Evolutionary conservation across 805 yeast genomes (phyloP).

Genomic region (Wickerhamiella domercqiae): DNA sequence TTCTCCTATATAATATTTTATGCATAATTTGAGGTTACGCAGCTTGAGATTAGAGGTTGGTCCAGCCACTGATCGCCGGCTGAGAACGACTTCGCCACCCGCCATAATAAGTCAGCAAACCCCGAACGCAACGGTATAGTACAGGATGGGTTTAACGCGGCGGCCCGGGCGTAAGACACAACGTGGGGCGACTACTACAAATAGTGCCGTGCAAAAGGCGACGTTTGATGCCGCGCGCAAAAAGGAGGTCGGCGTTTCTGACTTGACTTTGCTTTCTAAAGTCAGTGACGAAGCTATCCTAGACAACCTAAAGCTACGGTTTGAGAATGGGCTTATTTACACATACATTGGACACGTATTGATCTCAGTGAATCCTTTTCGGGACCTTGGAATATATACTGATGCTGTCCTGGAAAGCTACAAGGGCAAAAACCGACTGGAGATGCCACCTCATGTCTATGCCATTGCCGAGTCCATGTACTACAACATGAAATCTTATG

Average conservation of each 20-base stretch:
- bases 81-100: too few relatives aligned
- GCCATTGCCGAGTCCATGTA: constrained; percentile 97
- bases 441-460: constrained; percentile 95
- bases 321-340: constrained; percentile 77
- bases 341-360: constrained; percentile 89
- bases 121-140: too few relatives aligned
- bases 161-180: constrained; percentile 47
- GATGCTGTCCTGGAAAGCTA: constrained; percentile 59
- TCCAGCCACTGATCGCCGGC: too few relatives aligned
- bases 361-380: constrained; percentile 91
- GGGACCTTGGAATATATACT: constrained; percentile 91
- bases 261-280: constrained; percentile 72
- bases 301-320: constrained; percentile 77
- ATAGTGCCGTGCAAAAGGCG: constrained; percentile 66
- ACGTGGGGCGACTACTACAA: constrained; percentile 31
- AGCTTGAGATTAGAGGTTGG: background rate
- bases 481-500: constrained; percentile 84
- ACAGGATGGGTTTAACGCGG: constrained; percentile 57
- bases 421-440: constrained; percentile 83
- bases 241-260: constrained; percentile 97
- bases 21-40: background rate
- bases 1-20: too few relatives aligned
- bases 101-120: too few relatives aligned
- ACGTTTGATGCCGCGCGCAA: constrained; percentile 75
- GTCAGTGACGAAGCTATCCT: constrained; percentile 87